These are phyloP conservation scores for Yamadazyma sp. DNA, from an alignment of 1,139 yeast species.

Conservation along the genomic window DNA sequence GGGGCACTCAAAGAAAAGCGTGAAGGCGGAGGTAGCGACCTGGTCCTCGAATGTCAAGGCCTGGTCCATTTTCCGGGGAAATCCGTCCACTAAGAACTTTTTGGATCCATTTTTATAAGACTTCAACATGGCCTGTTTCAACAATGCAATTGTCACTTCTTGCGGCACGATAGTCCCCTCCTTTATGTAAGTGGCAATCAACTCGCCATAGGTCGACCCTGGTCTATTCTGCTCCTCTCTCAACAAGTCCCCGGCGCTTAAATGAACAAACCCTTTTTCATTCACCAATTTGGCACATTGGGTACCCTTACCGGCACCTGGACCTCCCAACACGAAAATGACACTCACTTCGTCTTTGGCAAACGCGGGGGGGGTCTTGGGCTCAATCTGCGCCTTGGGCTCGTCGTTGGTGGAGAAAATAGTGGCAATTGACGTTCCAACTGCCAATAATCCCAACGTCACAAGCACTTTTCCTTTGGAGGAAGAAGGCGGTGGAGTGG, in stretches of 20 bases:
- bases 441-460: slow-evolving; percentile 37
- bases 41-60: slow-evolving; percentile 85
- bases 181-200: slow-evolving; percentile 79
- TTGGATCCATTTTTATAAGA: slow-evolving; percentile 48
- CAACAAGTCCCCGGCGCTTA: slow-evolving; percentile 92
- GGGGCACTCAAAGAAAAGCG: slow-evolving; percentile 92
- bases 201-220: slow-evolving; percentile 81
- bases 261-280: slow-evolving; percentile 80
- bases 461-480: slow-evolving; percentile 22
- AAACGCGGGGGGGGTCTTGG: slow-evolving; percentile 44
- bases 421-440: slow-evolving; percentile 50
- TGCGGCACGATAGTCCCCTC: slow-evolving; percentile 95
- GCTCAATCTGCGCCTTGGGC: slow-evolving; percentile 52
- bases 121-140: slow-evolving; percentile 74
- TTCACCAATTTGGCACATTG: slow-evolving; percentile 85
- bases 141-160: slow-evolving; percentile 84
- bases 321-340: slow-evolving; percentile 85
- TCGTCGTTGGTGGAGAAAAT: slow-evolving; percentile 41
- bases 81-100: slow-evolving; percentile 85
- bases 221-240: slow-evolving; percentile 86
- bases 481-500: slow-evolving; percentile 20
- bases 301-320: slow-evolving; percentile 97
- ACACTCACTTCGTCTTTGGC: slow-evolving; percentile 68
- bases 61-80: slow-evolving; percentile 98
- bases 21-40: slow-evolving; percentile 73